Evolutionary conservation across 2,329 filamentous ascomycete species (phyloP), one percentile per base, ranked within the genome.

Genomic region (Coleophoma cylindrospora): DNA sequence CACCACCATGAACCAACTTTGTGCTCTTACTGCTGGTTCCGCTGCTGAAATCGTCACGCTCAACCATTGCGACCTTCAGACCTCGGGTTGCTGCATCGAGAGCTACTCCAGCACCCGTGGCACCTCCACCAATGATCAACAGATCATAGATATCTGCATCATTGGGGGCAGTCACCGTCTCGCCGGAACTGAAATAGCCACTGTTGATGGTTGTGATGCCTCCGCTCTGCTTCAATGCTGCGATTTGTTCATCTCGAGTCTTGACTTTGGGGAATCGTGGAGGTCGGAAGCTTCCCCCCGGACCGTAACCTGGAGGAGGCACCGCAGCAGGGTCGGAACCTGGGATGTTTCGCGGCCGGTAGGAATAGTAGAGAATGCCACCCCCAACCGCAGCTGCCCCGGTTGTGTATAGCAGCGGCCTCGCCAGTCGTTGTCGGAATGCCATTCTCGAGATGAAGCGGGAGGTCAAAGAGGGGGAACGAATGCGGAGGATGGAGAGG

Each of bases 1-100:
- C 85, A 63, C 85, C 86, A 48, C 86, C 86, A 65, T 89, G 85
- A n/a, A 89, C 85, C 51, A 89, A 74, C 69, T 89, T 89, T 48
- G 86, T 89, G 65, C 83, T 87, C 71, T 88, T 89, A 63, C 81
- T 85, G 66, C 84, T 87, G 12, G 86, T 89, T 40, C 86, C 86
- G 57, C 81, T 82, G 60, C 80, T 83, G 65, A 89, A 89, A 66
- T 89, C 86, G 63, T 89, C 86, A 48, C 84, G 74, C 66, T 89
- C 86, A 14, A 89, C 79, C 40, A 87, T 67, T 40, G 85, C 86
- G 47, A 89, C 86, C 66, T 83, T 86, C 57, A 89, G 70, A 13
- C 86, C 86, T 66, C 86, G 73, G 4, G 84, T 87, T 10, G 79
- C 84, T 44, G 86, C 86, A 71, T 89, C 86, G 27, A 89, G 74